Base-by-base conservation (phyloP, 257 asterid species). In the Solanum rostratum region DNA sequence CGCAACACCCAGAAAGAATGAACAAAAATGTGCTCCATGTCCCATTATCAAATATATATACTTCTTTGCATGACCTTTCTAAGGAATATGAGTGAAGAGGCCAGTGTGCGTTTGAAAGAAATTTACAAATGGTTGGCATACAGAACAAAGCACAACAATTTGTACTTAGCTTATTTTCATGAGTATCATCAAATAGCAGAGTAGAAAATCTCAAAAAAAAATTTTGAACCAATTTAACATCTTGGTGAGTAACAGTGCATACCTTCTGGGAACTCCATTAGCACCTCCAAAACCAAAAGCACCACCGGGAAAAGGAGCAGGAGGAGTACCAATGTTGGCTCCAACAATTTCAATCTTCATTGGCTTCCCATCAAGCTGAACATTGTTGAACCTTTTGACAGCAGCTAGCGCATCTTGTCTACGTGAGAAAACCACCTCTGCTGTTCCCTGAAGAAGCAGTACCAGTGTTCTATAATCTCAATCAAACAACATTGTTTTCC, bases 291-390 rank as follows among this genome's bases (percentile, higher is more conserved):
- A 90, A 39, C 86, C 88, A 86, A 86, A 90, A 39, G 88, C 84
- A 60, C 83, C 89, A 86, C 50, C 84, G n/a, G 76, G n/a, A 30
- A 33, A 33, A 33, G 49, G 76, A 69, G 86, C 80, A 80, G 89
- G 83, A 27, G 91, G 91, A 49, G 88, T 70, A 50, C 39, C 87
- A 81, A 91, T 83, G 85, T 90, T 92, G 70, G 91, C 79, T 37
- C 94, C 95, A 43, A 92, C 89, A 49, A 93, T 88, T 89, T 91
- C 95, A 55, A 93, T 90, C 84, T 86, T 89, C 93, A 93, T 90
- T 46, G 95, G 94, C 85, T 90, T 93, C 62, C 95, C 97, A 84
- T 93, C 97, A 59, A 92, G 93, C 85, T 90, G 93, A 78, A 93
- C 95, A 70, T 90, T 86, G 82, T 92, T 91, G 88, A 88, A 93